These are phyloP conservation scores for Arctium minus DNA, from an alignment of 129 eudicot species.

Conservation along the genomic window DNA sequence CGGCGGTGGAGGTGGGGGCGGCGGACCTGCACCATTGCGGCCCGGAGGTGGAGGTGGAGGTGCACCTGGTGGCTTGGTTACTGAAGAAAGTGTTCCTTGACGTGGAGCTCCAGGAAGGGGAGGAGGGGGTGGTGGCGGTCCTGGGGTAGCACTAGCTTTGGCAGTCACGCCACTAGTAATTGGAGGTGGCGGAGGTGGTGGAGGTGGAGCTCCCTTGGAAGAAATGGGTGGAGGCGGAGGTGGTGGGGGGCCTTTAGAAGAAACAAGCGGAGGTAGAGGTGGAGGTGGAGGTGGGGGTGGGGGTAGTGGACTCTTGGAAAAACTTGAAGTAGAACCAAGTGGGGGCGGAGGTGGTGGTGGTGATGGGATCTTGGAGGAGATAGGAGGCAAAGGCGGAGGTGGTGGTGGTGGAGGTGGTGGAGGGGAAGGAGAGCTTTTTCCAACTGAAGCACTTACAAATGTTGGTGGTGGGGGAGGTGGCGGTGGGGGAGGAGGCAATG, in stretches of 20 bases:
- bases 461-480: conserved; percentile 25
- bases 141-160: conserved; percentile 1
- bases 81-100: conserved; percentile 19
- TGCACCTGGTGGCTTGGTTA: conserved; percentile 15
- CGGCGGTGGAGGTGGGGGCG: conserved; percentile 15
- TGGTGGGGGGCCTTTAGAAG: conserved; percentile 14
- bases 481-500: conserved; percentile 21
- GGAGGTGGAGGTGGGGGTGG: conserved; percentile 18
- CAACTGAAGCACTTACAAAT: background rate
- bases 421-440: conserved; percentile 10
- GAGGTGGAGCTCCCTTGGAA: background rate
- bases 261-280: conserved; percentile 6
- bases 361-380: conserved; percentile 11
- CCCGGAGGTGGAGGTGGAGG: conserved; percentile 38
- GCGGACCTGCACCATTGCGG: conserved; percentile 21
- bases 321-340: conserved; percentile 1
- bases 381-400: conserved; percentile 33
- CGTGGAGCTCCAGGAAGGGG: conserved; percentile 31
- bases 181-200: conserved; percentile 23
- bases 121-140: conserved; percentile 32
- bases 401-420: conserved; percentile 29
- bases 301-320: conserved; percentile 7
- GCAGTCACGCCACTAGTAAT: background rate
- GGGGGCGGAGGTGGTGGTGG: conserved; percentile 27
- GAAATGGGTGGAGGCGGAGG: conserved; percentile 12